phyloP scores from a whole-genome alignment of 2,329 filamentous ascomycete species.

The Blastomyces percursus region DNA sequence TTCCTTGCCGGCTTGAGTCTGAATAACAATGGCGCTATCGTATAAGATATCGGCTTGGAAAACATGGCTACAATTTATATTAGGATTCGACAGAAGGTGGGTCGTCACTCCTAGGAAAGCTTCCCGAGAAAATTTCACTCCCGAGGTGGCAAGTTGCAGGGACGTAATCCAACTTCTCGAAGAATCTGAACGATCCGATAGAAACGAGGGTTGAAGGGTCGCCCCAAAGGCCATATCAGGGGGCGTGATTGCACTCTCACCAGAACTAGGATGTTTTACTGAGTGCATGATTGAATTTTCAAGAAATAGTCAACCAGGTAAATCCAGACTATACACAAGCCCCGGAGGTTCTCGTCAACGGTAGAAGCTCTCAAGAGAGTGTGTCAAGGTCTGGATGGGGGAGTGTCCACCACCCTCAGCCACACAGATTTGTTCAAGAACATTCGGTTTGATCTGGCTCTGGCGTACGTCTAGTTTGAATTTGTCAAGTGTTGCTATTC shows the following conservation, averaged over 20 bases:
- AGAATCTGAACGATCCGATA: constrained; percentile 12
- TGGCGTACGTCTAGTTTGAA: background rate
- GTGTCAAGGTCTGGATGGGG: background rate
- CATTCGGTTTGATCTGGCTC: background rate
- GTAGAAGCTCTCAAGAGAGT: background rate
- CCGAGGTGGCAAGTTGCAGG: constrained; percentile 19
- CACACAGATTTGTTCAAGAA: background rate
- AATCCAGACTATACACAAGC: background rate
- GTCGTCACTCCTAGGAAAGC: constrained; percentile 42
- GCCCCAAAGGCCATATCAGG: constrained; percentile 13
- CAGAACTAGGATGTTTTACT: background rate
- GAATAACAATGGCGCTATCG: constrained; percentile 37
- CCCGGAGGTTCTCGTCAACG: background rate
- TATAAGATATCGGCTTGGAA: constrained; percentile 52
- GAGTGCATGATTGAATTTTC: background rate
- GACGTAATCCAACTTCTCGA: constrained; percentile 24
- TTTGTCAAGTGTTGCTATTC: background rate
- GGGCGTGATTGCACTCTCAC: background rate
- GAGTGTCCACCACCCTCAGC: background rate
- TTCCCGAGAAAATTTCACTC: constrained; percentile 19
- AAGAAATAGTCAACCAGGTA: background rate
- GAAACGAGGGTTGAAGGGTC: constrained; percentile 20
- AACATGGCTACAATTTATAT: constrained; percentile 47
- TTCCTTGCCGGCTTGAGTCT: constrained; percentile 26
- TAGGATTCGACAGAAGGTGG: constrained; percentile 42